phyloP scores from a whole-genome alignment of 1,139 yeast species.

The Hanseniaspora uvarum region DNA sequence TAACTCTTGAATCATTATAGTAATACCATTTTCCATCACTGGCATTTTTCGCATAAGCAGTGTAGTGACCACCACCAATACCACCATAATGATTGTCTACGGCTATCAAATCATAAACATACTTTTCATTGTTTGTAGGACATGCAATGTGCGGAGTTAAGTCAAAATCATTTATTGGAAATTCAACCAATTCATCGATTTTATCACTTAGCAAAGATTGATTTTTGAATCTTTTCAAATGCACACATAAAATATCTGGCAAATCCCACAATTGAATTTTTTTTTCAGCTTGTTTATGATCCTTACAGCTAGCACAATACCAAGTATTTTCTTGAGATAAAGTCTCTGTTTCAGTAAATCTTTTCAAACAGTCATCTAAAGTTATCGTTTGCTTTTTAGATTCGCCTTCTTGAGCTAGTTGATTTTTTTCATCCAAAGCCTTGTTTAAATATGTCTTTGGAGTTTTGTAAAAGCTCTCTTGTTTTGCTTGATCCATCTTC shows the following conservation, averaged over 20 bases:
- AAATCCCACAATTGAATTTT: constrained; percentile 84
- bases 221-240: constrained; percentile 80
- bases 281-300: constrained; percentile 83
- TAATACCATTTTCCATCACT: constrained; percentile 77
- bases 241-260: constrained; percentile 83
- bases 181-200: constrained; percentile 72
- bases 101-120: constrained; percentile 72
- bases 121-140: constrained; percentile 25
- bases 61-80: constrained; percentile 94
- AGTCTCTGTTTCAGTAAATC: constrained; percentile 74
- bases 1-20: constrained; percentile 76
- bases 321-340: constrained; percentile 84
- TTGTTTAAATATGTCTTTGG: constrained; percentile 44
- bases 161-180: constrained; percentile 78
- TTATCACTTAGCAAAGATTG: constrained; percentile 81
- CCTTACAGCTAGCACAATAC: constrained; percentile 87
- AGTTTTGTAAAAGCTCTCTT: constrained; percentile 23
- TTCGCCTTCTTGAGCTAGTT: constrained; percentile 28
- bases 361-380: constrained; percentile 61
- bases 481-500: constrained; percentile 42
- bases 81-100: constrained; percentile 97
- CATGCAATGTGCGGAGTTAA: constrained; percentile 47
- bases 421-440: constrained; percentile 42
- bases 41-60: constrained; percentile 77
- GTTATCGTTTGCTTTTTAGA: constrained; percentile 44